phyloP scores from a whole-genome alignment of 108 stramenopile genomes.

The Nitzschia putrida region DNA sequence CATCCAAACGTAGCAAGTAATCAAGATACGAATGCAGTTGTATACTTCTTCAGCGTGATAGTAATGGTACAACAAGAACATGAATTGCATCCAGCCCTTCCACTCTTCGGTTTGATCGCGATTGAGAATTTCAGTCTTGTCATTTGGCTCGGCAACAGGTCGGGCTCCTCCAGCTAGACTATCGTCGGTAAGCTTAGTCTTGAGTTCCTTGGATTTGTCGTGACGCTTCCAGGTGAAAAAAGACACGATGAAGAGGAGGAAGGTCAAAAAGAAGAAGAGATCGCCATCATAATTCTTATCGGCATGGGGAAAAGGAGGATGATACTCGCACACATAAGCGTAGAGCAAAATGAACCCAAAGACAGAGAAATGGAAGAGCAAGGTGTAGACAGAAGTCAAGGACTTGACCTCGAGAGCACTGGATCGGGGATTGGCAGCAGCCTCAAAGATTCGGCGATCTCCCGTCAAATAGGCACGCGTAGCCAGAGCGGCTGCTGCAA shows the following conservation, averaged over 20 bases:
- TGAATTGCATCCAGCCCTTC: slow-evolving; percentile 99
- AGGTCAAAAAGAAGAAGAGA: slow-evolving; percentile 73
- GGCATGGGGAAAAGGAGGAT: slow-evolving; percentile 79
- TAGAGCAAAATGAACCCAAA: slow-evolving; percentile 80
- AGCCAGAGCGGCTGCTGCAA: slow-evolving; percentile 64
- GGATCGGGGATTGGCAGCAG: slow-evolving; percentile 50
- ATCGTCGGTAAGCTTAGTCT: slow-evolving; percentile 2
- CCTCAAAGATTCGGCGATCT: slow-evolving; percentile 42
- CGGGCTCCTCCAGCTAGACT: slow-evolving; percentile 8
- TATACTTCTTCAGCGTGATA: slow-evolving; percentile 94
- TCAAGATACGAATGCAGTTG: slow-evolving; percentile 95
- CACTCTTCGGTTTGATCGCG: slow-evolving; percentile 98
- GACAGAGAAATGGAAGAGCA: slow-evolving; percentile 65
- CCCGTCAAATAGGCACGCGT: slow-evolving; percentile 52
- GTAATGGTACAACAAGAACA: slow-evolving; percentile 97
- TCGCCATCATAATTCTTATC: slow-evolving; percentile 84
- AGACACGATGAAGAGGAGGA: slow-evolving; percentile 60
- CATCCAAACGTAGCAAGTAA: slow-evolving; percentile 99
- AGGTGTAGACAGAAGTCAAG: slow-evolving; percentile 66
- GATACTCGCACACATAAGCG: slow-evolving; percentile 83
- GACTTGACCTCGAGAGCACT: slow-evolving; percentile 57
- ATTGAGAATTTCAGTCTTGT: slow-evolving; percentile 84
- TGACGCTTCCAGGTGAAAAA: slow-evolving; percentile 57
- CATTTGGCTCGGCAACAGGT: slow-evolving; percentile 46
- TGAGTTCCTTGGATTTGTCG: slow-evolving; percentile 19